phyloP scores from a whole-genome alignment of 1,284 basidiomycete species.

The Leccinum subfulvum region DNA sequence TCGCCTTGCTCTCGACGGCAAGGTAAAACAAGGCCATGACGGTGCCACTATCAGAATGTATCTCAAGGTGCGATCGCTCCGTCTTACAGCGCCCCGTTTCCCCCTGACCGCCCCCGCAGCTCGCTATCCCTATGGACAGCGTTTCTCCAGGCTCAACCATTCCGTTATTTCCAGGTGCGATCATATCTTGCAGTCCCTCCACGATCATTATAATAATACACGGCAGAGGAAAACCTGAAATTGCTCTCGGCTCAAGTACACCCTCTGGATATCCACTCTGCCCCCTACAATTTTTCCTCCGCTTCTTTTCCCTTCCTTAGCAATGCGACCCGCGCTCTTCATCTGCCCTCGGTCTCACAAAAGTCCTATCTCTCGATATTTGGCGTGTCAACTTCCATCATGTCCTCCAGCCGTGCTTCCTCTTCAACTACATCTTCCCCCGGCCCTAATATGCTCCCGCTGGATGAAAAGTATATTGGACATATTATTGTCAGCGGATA shows the following conservation, averaged over 20 bases:
- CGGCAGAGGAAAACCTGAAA: conserved; percentile 72
- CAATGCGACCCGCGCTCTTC: conserved; percentile 65
- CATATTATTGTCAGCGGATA: conserved; percentile 74
- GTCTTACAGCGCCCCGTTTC: background rate
- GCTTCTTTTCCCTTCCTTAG: conserved; percentile 60
- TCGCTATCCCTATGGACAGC: conserved; percentile 64
- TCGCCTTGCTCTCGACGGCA: conserved; percentile 71
- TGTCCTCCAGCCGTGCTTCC: conserved; percentile 40
- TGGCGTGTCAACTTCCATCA: conserved; percentile 38
- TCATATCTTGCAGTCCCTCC: background rate
- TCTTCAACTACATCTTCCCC: conserved; percentile 27
- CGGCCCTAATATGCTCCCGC: conserved; percentile 34
- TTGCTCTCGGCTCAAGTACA: conserved; percentile 69
- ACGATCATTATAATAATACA: conserved; percentile 2
- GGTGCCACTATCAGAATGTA: conserved; percentile 70
- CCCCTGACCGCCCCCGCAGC: conserved; percentile 38
- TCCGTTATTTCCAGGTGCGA: conserved; percentile 67
- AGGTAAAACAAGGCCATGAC: conserved; percentile 61
- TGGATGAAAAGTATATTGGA: conserved; percentile 69
- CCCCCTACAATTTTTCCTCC: conserved; percentile 72
- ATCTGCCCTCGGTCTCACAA: conserved; percentile 56
- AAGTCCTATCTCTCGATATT: conserved; percentile 60
- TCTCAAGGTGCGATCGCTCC: conserved; percentile 54
- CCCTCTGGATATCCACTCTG: conserved; percentile 65
- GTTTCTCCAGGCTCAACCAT: conserved; percentile 64